Percentiles rank a stretch among this genome's conserved stretches.
Conservation (phyloP, 179 eudicot species). For the Heliamphora pulchella region DNA sequence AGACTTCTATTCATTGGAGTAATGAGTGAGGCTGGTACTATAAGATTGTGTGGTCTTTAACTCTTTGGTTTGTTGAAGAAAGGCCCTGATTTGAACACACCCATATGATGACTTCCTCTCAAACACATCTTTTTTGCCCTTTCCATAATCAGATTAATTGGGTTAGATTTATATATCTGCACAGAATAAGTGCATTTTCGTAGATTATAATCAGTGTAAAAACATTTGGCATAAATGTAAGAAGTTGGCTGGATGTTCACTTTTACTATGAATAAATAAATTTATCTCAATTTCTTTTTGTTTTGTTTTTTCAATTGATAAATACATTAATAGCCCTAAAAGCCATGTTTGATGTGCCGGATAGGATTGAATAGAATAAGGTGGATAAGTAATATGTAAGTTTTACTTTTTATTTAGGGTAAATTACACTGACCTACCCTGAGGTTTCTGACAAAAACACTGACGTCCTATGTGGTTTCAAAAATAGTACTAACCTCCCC, state of each 20-base stretch:
- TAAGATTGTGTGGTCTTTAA: background rate
- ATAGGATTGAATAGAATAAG: too few species aligned
- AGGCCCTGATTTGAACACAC: background rate
- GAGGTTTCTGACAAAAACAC: too few species aligned
- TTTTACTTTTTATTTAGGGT: too few species aligned
- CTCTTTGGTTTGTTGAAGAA: background rate
- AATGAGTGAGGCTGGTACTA: background rate
- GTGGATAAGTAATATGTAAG: too few species aligned
- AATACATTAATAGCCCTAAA: too few species aligned
- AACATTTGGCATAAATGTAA: background rate
- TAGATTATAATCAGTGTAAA: slow-evolving; percentile 7
- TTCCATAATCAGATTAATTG: background rate
- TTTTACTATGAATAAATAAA: background rate
- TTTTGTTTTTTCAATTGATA: too few species aligned
- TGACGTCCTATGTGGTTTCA: too few species aligned
- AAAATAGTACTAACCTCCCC: too few species aligned
- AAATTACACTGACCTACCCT: too few species aligned
- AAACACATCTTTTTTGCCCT: too few species aligned
- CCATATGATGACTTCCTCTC: background rate
- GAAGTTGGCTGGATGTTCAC: background rate
- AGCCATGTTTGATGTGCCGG: too few species aligned
- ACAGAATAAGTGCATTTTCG: slow-evolving; percentile 7
- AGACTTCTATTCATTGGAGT: background rate
- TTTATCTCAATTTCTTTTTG: too few species aligned
- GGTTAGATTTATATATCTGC: background rate